Base-by-base conservation (phyloP, 1,284 basidiomycete genomes). In the Mycena citricolor region DNA sequence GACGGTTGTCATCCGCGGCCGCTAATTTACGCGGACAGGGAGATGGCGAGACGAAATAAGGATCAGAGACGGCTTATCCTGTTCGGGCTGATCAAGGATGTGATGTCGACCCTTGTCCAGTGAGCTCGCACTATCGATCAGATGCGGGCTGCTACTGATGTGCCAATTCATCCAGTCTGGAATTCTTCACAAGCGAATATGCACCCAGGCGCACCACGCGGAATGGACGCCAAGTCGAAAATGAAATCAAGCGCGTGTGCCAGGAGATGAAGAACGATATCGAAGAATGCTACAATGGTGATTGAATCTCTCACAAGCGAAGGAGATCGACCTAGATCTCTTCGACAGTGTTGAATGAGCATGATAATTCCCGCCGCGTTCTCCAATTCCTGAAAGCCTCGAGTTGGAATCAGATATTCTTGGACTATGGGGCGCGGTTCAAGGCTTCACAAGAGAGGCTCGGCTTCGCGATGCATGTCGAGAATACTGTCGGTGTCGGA, bases 371-470 rank as follows among this genome's bases (percentile, higher is more conserved):
- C n/a, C n/a, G n/a, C n/a, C n/a, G n/a, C n/a, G n/a, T n/a, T n/a
- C 25, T 38, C 7, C 36, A 38, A 14, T 38, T 38, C 20, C 23
- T 38, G 12, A 22, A 26, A 6, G 36, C 36, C 5, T 7, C 11
- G 16, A 26, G 36, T 5, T 10, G 36, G 20, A 38, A 38, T 25
- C 25, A 38, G 20, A 19, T 38, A 8, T 19, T 38, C 11, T n/a
- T 25, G 36, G 36, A 38, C 12, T 38, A 38, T 19, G 36, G 36
- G 14, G 36, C 36, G 22, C 36, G 36, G 36, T 38, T 38, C 36
- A 38, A 38, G 36, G 23, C 21, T 12, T 16, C 36, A 7, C 36
- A 26, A 19, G 36, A 38, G 16, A 26, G 29, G n/a, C 17, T 38
- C 7, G 36, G 25, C 12, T 38, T 38, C 29, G 36, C 36, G 6